Evolutionary conservation across 179 eudicot species (phyloP).

Genomic region (Spergularia azorica): DNA sequence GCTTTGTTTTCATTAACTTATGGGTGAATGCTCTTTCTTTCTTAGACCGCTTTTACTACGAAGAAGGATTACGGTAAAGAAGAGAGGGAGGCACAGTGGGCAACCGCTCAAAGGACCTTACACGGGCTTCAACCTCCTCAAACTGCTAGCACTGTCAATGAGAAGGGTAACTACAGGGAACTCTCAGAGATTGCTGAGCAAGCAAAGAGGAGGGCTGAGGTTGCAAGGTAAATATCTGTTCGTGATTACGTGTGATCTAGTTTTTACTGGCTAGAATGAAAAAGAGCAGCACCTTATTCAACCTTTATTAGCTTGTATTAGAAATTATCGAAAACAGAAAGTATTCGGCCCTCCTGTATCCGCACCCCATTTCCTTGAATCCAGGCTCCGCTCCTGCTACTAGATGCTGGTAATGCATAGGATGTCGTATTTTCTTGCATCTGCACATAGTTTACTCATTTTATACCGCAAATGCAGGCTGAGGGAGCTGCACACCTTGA

Average conservation of each 20-base stretch:
- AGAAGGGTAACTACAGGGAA: slow-evolving; percentile 42
- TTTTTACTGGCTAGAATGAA: neutral
- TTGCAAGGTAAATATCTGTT: slow-evolving; percentile 35
- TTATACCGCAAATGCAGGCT: slow-evolving; percentile 32
- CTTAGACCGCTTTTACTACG: slow-evolving; percentile 47
- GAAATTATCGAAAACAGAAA: too few relatives aligned
- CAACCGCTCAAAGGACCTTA: slow-evolving; percentile 40
- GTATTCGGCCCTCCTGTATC: too few relatives aligned
- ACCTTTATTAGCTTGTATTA: neutral
- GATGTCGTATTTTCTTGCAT: neutral
- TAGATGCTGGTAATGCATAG: neutral
- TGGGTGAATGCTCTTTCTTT: neutral
- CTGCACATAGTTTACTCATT: neutral
- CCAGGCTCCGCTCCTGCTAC: neutral
- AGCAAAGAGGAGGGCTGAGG: slow-evolving; percentile 52
- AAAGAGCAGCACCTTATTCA: neutral
- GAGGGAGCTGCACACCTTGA: slow-evolving; percentile 49
- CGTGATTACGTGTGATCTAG: neutral
- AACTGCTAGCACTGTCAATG: slow-evolving; percentile 24
- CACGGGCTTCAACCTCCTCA: slow-evolving; percentile 47
- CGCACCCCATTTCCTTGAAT: too few relatives aligned
- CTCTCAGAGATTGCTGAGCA: slow-evolving; percentile 54
- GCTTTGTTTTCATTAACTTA: neutral
- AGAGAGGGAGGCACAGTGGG: slow-evolving; percentile 57
- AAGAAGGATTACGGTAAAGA: slow-evolving; percentile 49